Base-by-base conservation (phyloP, 2,329 filamentous ascomycete species). In the Gaeumannomyces tritici region DNA sequence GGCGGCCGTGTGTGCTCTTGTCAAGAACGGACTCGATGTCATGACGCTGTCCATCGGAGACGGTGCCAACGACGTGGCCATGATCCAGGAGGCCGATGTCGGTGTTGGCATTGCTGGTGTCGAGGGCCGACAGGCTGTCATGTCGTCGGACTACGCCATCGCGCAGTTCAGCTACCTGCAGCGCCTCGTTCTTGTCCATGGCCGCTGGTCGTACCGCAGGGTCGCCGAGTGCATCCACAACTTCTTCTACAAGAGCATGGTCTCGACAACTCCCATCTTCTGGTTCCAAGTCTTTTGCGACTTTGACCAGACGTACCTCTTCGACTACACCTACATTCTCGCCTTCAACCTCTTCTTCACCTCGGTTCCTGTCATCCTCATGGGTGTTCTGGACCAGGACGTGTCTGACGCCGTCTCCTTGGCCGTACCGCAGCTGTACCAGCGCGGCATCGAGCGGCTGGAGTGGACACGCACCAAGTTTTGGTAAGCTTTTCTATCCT, bases 211-310 rank as follows among this genome's bases (percentile, higher is more conserved):
- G n/a, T 99, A 99, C 77, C 86, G 93, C 61, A 87, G 95, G 69
- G 79, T 99, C 73, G 91, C 89, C 33, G 95, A 99, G 78, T 90
- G 89, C 58, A 97, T 96, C 70, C 91, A 92, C 74, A 99, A 99
- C 75, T 99, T 99, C 82, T 99, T 99, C 81, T 99, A 98, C 85
- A 99, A 99, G 89, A 99, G 98, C 79, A 89, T 99, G 76, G 89
- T 98, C 61, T 99, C 95, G 95, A 95, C 91, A 0, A 93, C 97
- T 72, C 85, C 89, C 56, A 89, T 99, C 63, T 97, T 98, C 82
- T 98, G 93, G 93, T 99, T 90, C 76, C 92, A 96, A 73, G 91
- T 96, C 62, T 99, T 89, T 76, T 91, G 90, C 80, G 89, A 96
- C 76, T 97, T 96, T 74, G 95, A 99, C 77, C 92, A 93, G 74